Evolutionary conservation across 1,139 yeast species (phyloP), one percentile per base, ranked within the genome.

Genomic region (Trichomonascaceae sp.): DNA sequence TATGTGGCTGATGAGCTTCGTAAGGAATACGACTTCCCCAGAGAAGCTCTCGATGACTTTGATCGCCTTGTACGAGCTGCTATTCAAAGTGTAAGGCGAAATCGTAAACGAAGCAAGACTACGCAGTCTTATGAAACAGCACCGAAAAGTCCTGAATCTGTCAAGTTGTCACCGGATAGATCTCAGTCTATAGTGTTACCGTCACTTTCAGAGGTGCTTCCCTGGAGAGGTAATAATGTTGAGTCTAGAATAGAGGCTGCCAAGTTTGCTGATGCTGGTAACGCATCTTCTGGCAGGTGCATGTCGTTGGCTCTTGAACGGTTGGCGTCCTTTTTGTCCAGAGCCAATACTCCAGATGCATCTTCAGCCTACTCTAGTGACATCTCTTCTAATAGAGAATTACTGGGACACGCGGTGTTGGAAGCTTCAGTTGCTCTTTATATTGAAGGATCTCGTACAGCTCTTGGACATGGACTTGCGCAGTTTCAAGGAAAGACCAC

Each of bases 61-160:
- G 96, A 90, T 68, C 86, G 85, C 67, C 77, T 93, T 47, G 97
- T 93, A 0, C 75, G 96, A 38, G 96, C 96, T 2, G 98, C 96
- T 0, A 85, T 93, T 27, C 99, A 93, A 67, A 80, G 85, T 22
- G 89, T 83, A 4, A 71, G 90, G 54, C 71, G 90, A 57, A 84
- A 84, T 64, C 74, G 87, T 57, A 84, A 83, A 63, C 72, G 90
- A 55, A 39, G 45, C 39, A 48, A 48, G n/a, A 15, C 20, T 15
- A 13, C 27, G 24, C 44, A 36, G 38, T 9, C 18, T 10, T 8
- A 12, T 22, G 46, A 44, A 5, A 3, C 27, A 3, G 22, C 13
- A 3, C 15, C 27, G n/a, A 20, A 10, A 17, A 9, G 24, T 5
- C 46, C 18, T 8, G 46, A 44, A 17, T 36, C 41, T 2, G 7